phyloP scores from a whole-genome alignment of 148 eudicot genomes.

The Pharnaceum exiguum region DNA sequence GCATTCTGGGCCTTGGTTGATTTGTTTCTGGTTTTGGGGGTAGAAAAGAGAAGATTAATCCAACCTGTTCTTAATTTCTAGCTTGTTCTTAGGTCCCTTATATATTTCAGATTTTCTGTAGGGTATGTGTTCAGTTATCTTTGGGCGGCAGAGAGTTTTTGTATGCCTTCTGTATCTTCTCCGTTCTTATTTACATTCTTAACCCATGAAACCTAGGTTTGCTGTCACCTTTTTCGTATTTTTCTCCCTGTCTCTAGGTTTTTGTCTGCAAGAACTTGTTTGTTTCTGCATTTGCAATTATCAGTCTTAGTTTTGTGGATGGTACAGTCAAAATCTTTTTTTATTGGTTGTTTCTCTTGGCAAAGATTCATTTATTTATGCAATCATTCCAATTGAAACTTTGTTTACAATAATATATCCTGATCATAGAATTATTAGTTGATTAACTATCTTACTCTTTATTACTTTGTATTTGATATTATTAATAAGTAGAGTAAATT shows the following conservation, averaged over 20 bases:
- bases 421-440: too few relatives aligned
- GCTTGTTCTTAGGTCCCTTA: not conserved
- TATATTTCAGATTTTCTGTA: constrained; percentile 3
- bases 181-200: not conserved
- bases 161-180: not conserved
- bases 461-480: too few relatives aligned
- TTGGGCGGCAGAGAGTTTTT: constrained; percentile 4
- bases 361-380: too few relatives aligned
- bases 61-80: not conserved
- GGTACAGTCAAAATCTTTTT: too few relatives aligned
- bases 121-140: constrained; percentile 10
- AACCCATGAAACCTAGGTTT: constrained; percentile 3
- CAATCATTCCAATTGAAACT: too few relatives aligned
- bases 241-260: too few relatives aligned
- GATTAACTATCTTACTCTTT: too few relatives aligned
- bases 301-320: not conserved
- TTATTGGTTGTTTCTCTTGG: too few relatives aligned
- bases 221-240: not conserved
- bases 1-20: constrained; percentile 1
- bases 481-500: too few relatives aligned
- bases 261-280: not conserved
- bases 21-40: not conserved
- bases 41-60: not conserved
- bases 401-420: too few relatives aligned
- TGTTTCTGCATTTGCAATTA: not conserved